phyloP scores from a whole-genome alignment of 495 filamentous ascomycete genomes.

The Annulohypoxylon maeteangense region DNA sequence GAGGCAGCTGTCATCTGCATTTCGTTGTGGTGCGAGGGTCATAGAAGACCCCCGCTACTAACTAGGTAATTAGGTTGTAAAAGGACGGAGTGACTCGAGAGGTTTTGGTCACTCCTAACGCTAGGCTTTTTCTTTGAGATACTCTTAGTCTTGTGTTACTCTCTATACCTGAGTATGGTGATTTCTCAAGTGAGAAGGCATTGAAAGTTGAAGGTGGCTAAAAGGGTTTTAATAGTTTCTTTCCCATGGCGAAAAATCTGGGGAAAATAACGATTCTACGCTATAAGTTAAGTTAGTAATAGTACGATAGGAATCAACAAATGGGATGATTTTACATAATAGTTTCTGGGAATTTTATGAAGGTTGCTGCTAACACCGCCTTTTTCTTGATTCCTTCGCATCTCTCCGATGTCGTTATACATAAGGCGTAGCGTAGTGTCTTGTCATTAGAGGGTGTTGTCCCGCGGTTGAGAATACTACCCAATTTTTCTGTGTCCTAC shows the following conservation, averaged over 20 bases:
- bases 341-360: constrained; percentile 6
- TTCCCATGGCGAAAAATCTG: constrained; percentile 15
- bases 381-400: constrained; percentile 10
- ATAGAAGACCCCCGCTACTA: constrained; percentile 32
- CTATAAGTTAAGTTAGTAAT: constrained; percentile 4
- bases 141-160: background rate
- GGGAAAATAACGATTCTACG: constrained; percentile 26
- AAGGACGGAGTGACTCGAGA: constrained; percentile 6
- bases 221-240: constrained; percentile 12
- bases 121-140: background rate
- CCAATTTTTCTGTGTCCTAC: background rate
- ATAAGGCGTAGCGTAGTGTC: background rate
- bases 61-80: constrained; percentile 1
- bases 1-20: constrained; percentile 59
- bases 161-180: background rate
- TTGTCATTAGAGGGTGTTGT: background rate
- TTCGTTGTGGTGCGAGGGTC: constrained; percentile 36
- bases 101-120: background rate
- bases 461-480: background rate
- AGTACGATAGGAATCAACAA: constrained; percentile 3
- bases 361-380: constrained; percentile 18
- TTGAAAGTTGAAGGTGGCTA: background rate
- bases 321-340: constrained; percentile 32
- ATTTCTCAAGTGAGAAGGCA: background rate
- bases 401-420: constrained; percentile 15